phyloP scores from a whole-genome alignment of 345 rosid species.

The Euphorbia tirucalli region DNA sequence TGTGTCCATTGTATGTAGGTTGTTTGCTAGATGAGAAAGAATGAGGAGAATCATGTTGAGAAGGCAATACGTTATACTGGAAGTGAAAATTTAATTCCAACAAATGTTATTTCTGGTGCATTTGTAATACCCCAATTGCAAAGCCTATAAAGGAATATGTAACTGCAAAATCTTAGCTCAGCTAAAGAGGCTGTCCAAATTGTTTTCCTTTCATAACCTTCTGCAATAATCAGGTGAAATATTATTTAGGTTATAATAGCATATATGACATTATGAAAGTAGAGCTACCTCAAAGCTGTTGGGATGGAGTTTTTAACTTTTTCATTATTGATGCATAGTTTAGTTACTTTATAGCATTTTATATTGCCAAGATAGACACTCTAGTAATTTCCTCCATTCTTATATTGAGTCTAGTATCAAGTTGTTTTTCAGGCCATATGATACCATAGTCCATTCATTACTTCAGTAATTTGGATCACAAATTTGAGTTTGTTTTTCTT shows the following conservation, averaged over 20 bases:
- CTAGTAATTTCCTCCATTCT: background rate
- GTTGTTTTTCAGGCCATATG: background rate
- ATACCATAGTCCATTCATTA: background rate
- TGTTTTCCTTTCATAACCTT: background rate
- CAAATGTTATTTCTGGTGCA: background rate
- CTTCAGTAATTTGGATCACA: background rate
- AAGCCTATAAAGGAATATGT: background rate
- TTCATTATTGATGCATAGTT: background rate
- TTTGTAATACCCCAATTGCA: too few species aligned
- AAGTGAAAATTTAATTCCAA: background rate
- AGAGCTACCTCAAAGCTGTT: background rate
- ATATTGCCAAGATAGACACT: background rate
- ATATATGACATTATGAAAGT: background rate
- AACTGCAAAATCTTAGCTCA: background rate
- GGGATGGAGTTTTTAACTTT: background rate
- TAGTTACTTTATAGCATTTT: background rate
- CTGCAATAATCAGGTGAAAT: background rate
- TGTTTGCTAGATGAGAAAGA: background rate
- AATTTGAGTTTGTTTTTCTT: constrained; percentile 9
- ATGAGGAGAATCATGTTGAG: background rate
- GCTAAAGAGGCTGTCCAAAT: background rate
- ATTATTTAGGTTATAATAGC: background rate
- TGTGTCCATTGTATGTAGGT: background rate
- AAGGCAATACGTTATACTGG: background rate
- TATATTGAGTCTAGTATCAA: background rate